phyloP scores from a whole-genome alignment of 2,329 filamentous ascomycete genomes.

The Aspergillus neoniger region DNA sequence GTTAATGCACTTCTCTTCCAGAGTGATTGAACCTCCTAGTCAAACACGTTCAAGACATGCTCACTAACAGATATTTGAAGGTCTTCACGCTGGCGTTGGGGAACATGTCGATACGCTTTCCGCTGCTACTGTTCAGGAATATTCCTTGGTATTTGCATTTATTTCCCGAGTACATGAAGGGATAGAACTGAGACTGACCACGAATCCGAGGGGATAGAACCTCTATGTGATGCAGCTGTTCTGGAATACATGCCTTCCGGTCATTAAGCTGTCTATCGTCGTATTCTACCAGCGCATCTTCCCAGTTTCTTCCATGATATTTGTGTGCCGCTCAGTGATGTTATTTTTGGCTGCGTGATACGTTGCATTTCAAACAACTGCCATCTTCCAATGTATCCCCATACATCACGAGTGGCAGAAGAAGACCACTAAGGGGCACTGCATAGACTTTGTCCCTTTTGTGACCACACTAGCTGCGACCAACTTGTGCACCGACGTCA shows the following conservation, averaged over 20 bases:
- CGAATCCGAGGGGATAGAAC: neutral
- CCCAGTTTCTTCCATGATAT: neutral
- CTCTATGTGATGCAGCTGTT: neutral
- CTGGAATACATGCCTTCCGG: conserved; percentile 5
- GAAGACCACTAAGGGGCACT: neutral
- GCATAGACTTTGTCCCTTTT: conserved; percentile 2
- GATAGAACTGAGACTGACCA: neutral
- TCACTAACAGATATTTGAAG: neutral
- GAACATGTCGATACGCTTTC: neutral
- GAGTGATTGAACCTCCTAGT: neutral
- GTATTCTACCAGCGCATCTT: conserved; percentile 6
- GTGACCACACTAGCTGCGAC: conserved; percentile 1
- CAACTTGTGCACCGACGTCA: neutral
- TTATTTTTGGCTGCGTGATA: neutral
- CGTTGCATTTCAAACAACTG: conserved; percentile 2
- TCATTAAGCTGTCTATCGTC: conserved; percentile 4
- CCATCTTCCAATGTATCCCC: conserved; percentile 1
- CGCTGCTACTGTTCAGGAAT: neutral
- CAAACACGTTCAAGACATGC: too few relatives aligned
- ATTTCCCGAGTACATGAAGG: neutral
- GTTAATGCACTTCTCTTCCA: conserved; percentile 5
- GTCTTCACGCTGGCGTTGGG: conserved; percentile 4
- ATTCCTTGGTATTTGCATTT: neutral
- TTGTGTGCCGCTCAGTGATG: neutral
- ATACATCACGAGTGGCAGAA: neutral